Evolutionary conservation across 2,329 filamentous ascomycete species (phyloP).

Genomic region (Aureobasidium pullulans): DNA sequence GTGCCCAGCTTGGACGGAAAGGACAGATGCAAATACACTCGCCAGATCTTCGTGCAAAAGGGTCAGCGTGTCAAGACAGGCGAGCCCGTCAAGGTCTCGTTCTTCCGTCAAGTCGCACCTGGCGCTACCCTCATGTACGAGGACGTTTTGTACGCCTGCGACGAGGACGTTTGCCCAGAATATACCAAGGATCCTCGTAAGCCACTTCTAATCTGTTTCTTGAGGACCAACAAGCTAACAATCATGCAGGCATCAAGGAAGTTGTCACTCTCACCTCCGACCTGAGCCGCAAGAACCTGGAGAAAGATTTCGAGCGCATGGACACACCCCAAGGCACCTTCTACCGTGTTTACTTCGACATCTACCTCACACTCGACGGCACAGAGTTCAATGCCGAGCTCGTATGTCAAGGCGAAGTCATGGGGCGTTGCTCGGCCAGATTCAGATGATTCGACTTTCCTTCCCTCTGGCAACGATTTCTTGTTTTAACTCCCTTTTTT

Average conservation of each 20-base stretch:
- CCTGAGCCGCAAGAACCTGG: slow-evolving; percentile 92
- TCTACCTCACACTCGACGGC: slow-evolving; percentile 88
- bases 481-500: slow-evolving; percentile 1
- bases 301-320: slow-evolving; percentile 99
- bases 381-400: slow-evolving; percentile 97
- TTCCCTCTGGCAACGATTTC: not conserved
- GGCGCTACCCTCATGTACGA: slow-evolving; percentile 99
- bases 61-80: slow-evolving; percentile 98
- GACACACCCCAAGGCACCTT: slow-evolving; percentile 96
- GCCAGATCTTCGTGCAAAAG: slow-evolving; percentile 98
- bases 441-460: slow-evolving; percentile 51
- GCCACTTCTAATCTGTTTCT: slow-evolving; percentile 33
- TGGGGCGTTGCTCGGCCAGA: slow-evolving; percentile 89
- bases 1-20: slow-evolving; percentile 95
- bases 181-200: slow-evolving; percentile 99
- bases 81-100: slow-evolving; percentile 96
- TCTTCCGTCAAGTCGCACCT: slow-evolving; percentile 95
- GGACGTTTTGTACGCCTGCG: slow-evolving; percentile 94
- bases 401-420: slow-evolving; percentile 98
- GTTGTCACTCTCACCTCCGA: slow-evolving; percentile 96
- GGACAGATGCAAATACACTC: slow-evolving; percentile 96
- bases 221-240: not conserved
- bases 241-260: slow-evolving; percentile 80
- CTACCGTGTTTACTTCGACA: slow-evolving; percentile 65
- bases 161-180: slow-evolving; percentile 95